Base-by-base conservation (phyloP, 306 rosid genomes). In the Begonia loranthoides region DNA sequence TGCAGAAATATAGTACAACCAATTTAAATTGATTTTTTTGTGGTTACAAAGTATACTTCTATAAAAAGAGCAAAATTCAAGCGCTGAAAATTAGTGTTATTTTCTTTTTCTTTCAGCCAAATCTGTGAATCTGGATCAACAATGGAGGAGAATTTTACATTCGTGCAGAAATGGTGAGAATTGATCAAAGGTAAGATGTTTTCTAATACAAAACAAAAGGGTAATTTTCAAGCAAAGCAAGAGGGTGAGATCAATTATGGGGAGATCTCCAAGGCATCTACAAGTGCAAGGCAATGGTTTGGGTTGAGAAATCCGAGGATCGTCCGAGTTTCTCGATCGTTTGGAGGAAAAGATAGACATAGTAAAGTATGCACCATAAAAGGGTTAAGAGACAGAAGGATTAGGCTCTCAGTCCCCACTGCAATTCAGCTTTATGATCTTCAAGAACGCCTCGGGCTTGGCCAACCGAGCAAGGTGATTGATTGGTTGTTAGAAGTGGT, bases 331-430 rank as follows among this genome's bases (percentile, higher is more conserved):
- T 87, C 96, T 0, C 83, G 96, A 8, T 51, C 78, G 0, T 74
- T 83, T 36, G 96, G 96, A n/a, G 92, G 96, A 41, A 87, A 87
- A 79, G 96, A 87, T 13, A 70, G 96, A 59, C 96, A 87, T 51
- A 87, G 96, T 77, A 87, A 87, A 55, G 96, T 87, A 13, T 83
- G 86, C 62, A 87, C 96, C 15, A 55, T 87, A 10, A 76, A 85
- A 49, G 96, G 96, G 39, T 65, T 87, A 40, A 70, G 94, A 41
- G 96, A 87, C 70, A 51, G 96, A 46, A 58, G 96, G 33, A 87
- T 87, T 19, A 65, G 96, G 66, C 79, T 87, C 9, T 83, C 96
- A 6, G 86, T 87, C 0, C 92, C 92, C 1, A 83, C 96, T 0
- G 96, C 96, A 6, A 55, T 87, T 60, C 87, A 87, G 51, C 56